Conservation (phyloP, 2,329 filamentous ascomycete genomes). For the Pseudogymnoascus sp. region DNA sequence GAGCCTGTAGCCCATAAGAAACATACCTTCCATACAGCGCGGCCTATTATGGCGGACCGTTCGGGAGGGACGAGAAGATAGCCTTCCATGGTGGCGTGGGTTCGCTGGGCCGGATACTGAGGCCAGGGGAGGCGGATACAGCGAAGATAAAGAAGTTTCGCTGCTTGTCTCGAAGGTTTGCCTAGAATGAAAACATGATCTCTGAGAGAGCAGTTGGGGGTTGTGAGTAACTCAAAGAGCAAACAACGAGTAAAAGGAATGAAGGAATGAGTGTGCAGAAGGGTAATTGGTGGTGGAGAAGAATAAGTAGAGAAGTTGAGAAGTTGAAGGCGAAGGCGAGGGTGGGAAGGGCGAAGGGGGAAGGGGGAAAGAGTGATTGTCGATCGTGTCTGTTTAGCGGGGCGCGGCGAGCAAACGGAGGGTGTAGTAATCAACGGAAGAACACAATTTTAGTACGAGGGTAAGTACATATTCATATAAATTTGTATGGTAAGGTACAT, state of each 20-base stretch:
- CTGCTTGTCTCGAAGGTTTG: not conserved
- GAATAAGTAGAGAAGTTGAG: not conserved
- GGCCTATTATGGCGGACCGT: constrained; percentile 43
- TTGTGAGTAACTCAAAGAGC: not conserved
- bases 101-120: not conserved
- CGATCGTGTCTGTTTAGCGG: constrained; percentile 6
- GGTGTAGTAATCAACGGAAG: not conserved
- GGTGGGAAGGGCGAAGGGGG: not conserved
- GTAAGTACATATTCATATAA: not conserved
- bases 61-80: constrained; percentile 43
- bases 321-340: constrained; percentile 2
- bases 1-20: not conserved
- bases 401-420: constrained; percentile 5
- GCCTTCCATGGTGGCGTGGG: constrained; percentile 39
- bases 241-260: not conserved
- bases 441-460: not conserved
- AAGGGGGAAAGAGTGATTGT: constrained; percentile 4
- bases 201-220: not conserved
- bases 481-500: not conserved
- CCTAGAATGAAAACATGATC: constrained; percentile 3
- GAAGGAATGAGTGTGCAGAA: not conserved
- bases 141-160: constrained; percentile 6
- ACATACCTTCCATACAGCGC: constrained; percentile 46
- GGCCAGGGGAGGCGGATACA: not conserved
- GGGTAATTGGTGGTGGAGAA: not conserved